Base-by-base conservation (phyloP, 768 basidiomycete species). In the Piloderma croceum region DNA sequence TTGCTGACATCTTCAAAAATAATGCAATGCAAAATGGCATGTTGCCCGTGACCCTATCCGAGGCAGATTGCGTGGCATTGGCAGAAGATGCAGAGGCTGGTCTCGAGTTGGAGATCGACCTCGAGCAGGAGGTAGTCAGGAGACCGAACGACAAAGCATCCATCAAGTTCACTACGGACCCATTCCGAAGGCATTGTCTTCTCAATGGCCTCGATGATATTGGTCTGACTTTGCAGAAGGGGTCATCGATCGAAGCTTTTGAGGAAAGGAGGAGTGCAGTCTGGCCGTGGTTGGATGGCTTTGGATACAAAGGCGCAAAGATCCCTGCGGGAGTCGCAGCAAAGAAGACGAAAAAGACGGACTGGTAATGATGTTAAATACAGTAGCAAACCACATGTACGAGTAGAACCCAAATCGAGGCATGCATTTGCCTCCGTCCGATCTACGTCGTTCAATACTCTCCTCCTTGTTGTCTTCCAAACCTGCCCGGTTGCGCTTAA, bases 271-370 rank as follows among this genome's bases (percentile, higher is more conserved):
- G 96, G 49, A 84, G 79, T 20, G 67, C 77, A 54, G 59, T 68
- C 43, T 98, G 92, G 91, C 88, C 96, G 5, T 99, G 96, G 96
- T 65, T 97, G 59, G 90, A 99, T 56, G 96, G 94, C 24, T 87
- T 94, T 46, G 91, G 91, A 20, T 96, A 91, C 65, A 73, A 81
- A 56, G 84, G 81, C 34, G 76, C 71, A 31, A 84, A 82, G 59
- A 88, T 90, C 39, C 80, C 83, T 2, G 65, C 79, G 17, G 52
- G 59, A 6, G 51, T 65, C 6, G 53, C 45, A 15, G 71, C 67
- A 55, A 56, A 57, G 34, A 56, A 56, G 23, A 61, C 60, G 38
- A 57, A 69, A 55, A 79, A 76, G 63, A 83, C 76, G 58, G 88
- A 90, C 31, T 90, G 88, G 88, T 90, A 60, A 69, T n/a, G n/a